A percentile compares a stretch with the other conserved stretches of the same genome.
phyloP scores from a whole-genome alignment of 1,284 basidiomycete species.

The Prillingera fragicola region DNA sequence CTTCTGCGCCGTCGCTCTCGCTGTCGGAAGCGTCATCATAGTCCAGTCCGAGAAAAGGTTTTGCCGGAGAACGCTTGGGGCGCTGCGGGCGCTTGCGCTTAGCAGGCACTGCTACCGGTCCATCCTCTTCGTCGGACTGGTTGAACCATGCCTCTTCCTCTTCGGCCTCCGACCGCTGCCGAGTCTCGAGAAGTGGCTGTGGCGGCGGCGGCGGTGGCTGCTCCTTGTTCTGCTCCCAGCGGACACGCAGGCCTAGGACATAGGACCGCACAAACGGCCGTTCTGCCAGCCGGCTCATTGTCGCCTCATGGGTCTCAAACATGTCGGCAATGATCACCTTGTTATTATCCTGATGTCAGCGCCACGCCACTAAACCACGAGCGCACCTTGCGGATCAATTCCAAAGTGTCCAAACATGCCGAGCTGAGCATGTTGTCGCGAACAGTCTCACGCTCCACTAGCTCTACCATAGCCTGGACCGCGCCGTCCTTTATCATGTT shows the following conservation, averaged over 20 bases:
- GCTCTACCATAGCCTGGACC: conserved; percentile 71
- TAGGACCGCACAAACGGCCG: conserved; percentile 36
- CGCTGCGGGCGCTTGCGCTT: conserved; percentile 29
- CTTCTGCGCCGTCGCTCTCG: conserved; percentile 29
- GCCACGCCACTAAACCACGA: neutral
- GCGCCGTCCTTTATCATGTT: conserved; percentile 82
- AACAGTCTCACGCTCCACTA: conserved; percentile 72
- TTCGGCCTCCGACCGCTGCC: conserved; percentile 55
- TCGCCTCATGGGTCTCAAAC: conserved; percentile 68
- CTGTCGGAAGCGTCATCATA: conserved; percentile 48
- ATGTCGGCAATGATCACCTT: conserved; percentile 77
- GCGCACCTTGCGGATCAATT: conserved; percentile 74
- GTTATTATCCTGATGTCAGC: conserved; percentile 67
- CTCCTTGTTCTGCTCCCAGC: conserved; percentile 89
- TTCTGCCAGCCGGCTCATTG: conserved; percentile 62
- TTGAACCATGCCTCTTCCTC: conserved; percentile 86
- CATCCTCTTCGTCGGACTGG: conserved; percentile 55
- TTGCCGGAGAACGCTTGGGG: conserved; percentile 15
- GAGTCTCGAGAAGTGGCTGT: conserved; percentile 54
- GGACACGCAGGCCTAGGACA: conserved; percentile 58
- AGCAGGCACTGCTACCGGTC: conserved; percentile 5
- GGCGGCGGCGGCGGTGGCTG: conserved; percentile 56
- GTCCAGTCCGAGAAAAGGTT: conserved; percentile 35
- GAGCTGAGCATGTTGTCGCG: conserved; percentile 90
- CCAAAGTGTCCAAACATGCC: conserved; percentile 92